Evolutionary conservation across 2,329 filamentous ascomycete genomes (phyloP).

Genomic region (Cordyceps fumosorosea): DNA sequence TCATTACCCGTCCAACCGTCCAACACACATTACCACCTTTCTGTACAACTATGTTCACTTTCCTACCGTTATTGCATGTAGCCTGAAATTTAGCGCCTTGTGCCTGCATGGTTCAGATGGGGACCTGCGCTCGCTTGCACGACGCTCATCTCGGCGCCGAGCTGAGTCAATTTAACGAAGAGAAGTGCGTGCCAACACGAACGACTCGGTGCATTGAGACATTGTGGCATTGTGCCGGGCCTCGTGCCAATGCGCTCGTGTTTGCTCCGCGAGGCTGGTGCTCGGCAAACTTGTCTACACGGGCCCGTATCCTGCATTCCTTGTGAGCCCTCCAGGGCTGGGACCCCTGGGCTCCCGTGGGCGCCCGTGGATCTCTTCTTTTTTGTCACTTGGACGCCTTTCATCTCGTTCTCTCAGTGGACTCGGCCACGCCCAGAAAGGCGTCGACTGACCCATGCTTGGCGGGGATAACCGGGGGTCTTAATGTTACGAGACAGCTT

Average conservation of each 20-base stretch:
- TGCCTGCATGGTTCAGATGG: background rate
- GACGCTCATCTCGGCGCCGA: background rate
- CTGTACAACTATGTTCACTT: background rate
- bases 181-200: background rate
- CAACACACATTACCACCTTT: too few relatives aligned
- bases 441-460: background rate
- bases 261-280: background rate
- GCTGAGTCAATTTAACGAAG: background rate
- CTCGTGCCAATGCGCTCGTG: background rate
- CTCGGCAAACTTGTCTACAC: background rate
- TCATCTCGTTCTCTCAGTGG: background rate
- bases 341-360: background rate
- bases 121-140: background rate
- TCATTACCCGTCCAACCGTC: background rate
- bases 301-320: background rate
- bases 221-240: background rate
- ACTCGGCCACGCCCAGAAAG: background rate
- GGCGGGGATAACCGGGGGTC: background rate
- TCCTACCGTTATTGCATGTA: background rate
- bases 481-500: background rate
- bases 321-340: background rate
- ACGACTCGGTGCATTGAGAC: background rate
- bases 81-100: constrained; percentile 1
- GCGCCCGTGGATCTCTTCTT: background rate
- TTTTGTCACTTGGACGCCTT: background rate